Evolutionary conservation across 495 filamentous ascomycete species (phyloP).

Genomic region (Filosporella fistucella): DNA sequence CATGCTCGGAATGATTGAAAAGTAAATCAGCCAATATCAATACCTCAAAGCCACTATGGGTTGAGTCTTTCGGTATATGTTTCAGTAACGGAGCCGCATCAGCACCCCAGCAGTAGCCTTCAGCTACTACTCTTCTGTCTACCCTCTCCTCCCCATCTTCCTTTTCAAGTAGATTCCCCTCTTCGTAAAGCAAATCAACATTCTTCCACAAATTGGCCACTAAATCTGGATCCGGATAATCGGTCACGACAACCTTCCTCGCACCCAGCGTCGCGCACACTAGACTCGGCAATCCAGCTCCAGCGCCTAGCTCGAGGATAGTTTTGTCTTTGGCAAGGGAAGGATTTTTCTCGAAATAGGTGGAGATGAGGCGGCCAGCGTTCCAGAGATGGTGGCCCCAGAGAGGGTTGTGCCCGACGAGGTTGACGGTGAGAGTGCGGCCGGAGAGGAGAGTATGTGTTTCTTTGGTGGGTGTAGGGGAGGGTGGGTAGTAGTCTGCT

Average conservation of each 20-base stretch:
- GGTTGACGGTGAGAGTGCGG: slow-evolving; percentile 61
- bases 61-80: slow-evolving; percentile 32
- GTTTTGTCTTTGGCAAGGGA: slow-evolving; percentile 53
- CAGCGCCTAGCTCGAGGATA: slow-evolving; percentile 87
- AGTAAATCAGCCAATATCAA: slow-evolving; percentile 84
- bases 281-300: slow-evolving; percentile 78
- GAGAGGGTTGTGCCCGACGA: slow-evolving; percentile 86
- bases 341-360: slow-evolving; percentile 68
- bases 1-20: slow-evolving; percentile 84
- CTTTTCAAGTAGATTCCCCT: too few relatives aligned
- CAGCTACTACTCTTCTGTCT: slow-evolving; percentile 31
- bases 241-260: slow-evolving; percentile 68
- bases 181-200: slow-evolving; percentile 33
- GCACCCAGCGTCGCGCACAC: slow-evolving; percentile 72
- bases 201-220: slow-evolving; percentile 73
- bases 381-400: slow-evolving; percentile 95
- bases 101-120: slow-evolving; percentile 80
- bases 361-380: slow-evolving; percentile 66
- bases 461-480: slow-evolving; percentile 62
- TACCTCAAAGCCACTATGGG: slow-evolving; percentile 58
- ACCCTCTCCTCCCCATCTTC: slow-evolving; percentile 7
- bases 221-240: slow-evolving; percentile 81
- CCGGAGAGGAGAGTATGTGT: slow-evolving; percentile 65
- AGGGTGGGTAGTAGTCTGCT: slow-evolving; percentile 66
- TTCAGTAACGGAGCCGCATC: slow-evolving; percentile 44